These are phyloP conservation scores for Trametes cinnabarina DNA, from an alignment of 768 basidiomycete species.

Conservation along the genomic window DNA sequence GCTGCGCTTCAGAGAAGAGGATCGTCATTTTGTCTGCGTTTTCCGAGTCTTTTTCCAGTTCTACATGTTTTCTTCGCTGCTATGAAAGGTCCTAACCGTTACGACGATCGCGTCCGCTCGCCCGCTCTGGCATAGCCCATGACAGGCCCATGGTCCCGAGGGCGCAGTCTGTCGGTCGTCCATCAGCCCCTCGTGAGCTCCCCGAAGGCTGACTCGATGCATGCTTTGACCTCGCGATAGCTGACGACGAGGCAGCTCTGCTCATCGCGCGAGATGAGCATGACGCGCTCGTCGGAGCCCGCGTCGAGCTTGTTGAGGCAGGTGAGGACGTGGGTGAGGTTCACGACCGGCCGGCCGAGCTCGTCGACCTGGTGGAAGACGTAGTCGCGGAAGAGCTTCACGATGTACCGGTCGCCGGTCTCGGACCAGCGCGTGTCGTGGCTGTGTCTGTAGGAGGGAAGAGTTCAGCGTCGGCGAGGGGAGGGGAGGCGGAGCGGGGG, in stretches of 20 bases:
- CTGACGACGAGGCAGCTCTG: slow-evolving; percentile 93
- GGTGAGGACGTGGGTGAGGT: slow-evolving; percentile 85
- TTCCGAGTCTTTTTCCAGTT: slow-evolving; percentile 64
- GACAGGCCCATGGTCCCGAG: too few relatives aligned
- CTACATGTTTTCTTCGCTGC: slow-evolving; percentile 52
- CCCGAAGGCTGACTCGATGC: slow-evolving; percentile 75
- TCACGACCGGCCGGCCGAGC: slow-evolving; percentile 83
- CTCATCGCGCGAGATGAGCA: slow-evolving; percentile 94
- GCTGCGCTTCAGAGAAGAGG: background rate
- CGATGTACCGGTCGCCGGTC: slow-evolving; percentile 95
- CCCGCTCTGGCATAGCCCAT: background rate
- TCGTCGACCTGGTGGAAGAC: slow-evolving; percentile 98
- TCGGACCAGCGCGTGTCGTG: slow-evolving; percentile 97
- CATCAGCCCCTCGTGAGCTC: slow-evolving; percentile 33
- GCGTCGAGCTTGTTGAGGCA: slow-evolving; percentile 97
- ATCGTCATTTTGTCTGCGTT: slow-evolving; percentile 42
- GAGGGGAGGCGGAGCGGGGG: background rate
- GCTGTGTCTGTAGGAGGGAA: slow-evolving; percentile 30
- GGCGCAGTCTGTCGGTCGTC: too few relatives aligned
- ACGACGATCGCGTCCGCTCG: background rate
- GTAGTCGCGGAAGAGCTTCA: slow-evolving; percentile 97
- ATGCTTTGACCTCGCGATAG: slow-evolving; percentile 87
- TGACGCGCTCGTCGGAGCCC: slow-evolving; percentile 89
- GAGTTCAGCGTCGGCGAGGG: too few relatives aligned
- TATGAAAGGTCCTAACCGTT: background rate